Base-by-base conservation (phyloP, 495 filamentous ascomycete genomes). In the Trichoderma gamsii region DNA sequence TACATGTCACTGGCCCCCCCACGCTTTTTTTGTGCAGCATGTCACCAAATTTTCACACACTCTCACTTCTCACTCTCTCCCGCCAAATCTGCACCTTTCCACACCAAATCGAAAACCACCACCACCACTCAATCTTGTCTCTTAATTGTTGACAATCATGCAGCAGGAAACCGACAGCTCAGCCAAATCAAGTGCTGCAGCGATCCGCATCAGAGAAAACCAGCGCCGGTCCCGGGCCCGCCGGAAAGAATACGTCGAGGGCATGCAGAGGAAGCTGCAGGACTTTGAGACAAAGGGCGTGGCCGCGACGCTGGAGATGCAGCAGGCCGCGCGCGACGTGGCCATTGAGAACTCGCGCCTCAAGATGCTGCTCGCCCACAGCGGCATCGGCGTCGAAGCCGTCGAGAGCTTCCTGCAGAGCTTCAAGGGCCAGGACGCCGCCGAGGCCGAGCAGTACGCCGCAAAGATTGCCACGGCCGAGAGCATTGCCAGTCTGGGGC, bases 141-240 rank as follows among this genome's bases (percentile, higher is more conserved):
- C 21, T 56, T 11, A 1, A 1, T 61, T 21, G n/a, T 25, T 13
- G 4, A 15, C 63, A n/a, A 21, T 43, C 63, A 21, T 44, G 18
- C 32, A 65, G 32, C 63, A 65, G 27, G 63, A 44, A 41, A 41
- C 63, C 63, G 41, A 67, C 32, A 63, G 35, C 66, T 38, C 66
- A 29, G 46, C 27, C 41, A 64, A 41, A 6, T 46, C 41, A 16
- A 46, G 43, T 66, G 65, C 65, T 49, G 41, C 43, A 61, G 65
- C 65, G 0, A 56, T 67, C 68, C 71, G 69, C 41, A 64, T 72
- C 38, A 80, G 88, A 25, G 86, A 90, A 35, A 89, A 89, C 71
- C 88, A 90, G 73, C 85, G 88, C 23, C 87, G 84, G 49, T 89
- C 87, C 44, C 84, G 88, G 51, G 87, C 87, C n/a, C 79, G 84